Base-by-base conservation (phyloP, 768 basidiomycete genomes). In the Sutorius australiensis region DNA sequence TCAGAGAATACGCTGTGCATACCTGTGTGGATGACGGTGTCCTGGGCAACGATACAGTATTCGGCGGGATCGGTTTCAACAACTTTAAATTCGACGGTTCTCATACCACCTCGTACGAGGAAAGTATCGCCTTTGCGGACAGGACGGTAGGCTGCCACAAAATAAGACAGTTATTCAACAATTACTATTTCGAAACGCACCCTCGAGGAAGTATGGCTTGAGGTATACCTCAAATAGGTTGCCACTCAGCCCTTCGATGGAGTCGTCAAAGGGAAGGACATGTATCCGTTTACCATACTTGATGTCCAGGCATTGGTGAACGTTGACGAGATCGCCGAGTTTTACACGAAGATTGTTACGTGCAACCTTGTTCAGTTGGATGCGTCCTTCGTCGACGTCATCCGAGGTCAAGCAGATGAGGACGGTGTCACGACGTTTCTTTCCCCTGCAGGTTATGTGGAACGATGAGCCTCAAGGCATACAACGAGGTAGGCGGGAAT, bases 341-440 rank as follows among this genome's bases (percentile, higher is more conserved):
- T 98, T 98, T 62, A 98, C 92, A 50, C 95, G 91, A 43, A 98
- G 75, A 75, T 99, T 98, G 77, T 98, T 95, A 53, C 97, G 92
- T n/a, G 97, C 97, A 33, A 99, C 97, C 73, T 98, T 98, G 86
- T 99, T 99, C 75, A 99, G 77, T 65, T 97, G 95, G 58, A 99
- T 95, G 69, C 92, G 91, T 53, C 97, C 95, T 73, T 98, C 97
- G 63, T 98, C 97, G 56, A 98, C 92, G 56, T 95, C 92, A 65
- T 98, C 97, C 37, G 89, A 90, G 66, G 88, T 89, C 66, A 99
- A 73, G 66, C 94, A 97, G 69, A 98, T 98, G 56, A 99, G 86
- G 39, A 99, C 97, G 8, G 95, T 98, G 64, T 98, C 95, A 63
- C 89, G 86, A 66, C 97, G 86, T 78, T 97, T 95, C 82, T 98